Conservation (phyloP, 441 rosid species). For the Brassica hybrid region DNA sequence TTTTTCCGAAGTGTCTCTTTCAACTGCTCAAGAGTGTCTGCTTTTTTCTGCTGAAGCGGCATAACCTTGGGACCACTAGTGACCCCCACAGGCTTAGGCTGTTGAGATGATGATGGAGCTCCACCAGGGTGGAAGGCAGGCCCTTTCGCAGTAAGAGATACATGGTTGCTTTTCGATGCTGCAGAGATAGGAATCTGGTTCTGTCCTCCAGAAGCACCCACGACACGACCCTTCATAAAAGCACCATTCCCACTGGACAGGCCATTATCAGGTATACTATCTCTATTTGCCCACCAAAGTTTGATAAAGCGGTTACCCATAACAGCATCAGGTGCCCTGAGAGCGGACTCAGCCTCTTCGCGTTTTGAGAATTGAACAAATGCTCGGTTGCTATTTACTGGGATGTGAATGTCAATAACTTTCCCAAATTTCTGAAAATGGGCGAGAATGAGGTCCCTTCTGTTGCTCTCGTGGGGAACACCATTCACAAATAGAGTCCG, state of each 20-base stretch:
- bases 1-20: too few relatives aligned
- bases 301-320: conserved; percentile 99
- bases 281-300: conserved; percentile 99
- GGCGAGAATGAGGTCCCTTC: conserved; percentile 76
- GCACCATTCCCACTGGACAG: conserved; percentile 47
- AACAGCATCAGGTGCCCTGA: conserved; percentile 97
- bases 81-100: conserved; percentile 49
- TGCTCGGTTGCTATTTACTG: conserved; percentile 80
- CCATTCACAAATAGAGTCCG: conserved; percentile 89
- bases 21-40: conserved; percentile 73
- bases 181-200: conserved; percentile 47
- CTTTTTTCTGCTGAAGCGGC: conserved; percentile 76
- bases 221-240: conserved; percentile 50
- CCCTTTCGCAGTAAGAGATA: conserved; percentile 50
- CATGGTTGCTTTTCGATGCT: conserved; percentile 63
- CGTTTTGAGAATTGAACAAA: conserved; percentile 94
- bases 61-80: conserved; percentile 64
- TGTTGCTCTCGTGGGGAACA: conserved; percentile 83
- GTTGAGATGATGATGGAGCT: conserved; percentile 54
- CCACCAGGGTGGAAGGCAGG: conserved; percentile 48
- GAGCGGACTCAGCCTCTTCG: conserved; percentile 98
- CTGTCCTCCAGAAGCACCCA: conserved; percentile 49
- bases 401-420: conserved; percentile 90
- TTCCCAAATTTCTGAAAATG: conserved; percentile 94
- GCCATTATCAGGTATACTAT: conserved; percentile 75